Evolutionary conservation across 306 rosid species (phyloP).

Genomic region (Glycine latifolia): DNA sequence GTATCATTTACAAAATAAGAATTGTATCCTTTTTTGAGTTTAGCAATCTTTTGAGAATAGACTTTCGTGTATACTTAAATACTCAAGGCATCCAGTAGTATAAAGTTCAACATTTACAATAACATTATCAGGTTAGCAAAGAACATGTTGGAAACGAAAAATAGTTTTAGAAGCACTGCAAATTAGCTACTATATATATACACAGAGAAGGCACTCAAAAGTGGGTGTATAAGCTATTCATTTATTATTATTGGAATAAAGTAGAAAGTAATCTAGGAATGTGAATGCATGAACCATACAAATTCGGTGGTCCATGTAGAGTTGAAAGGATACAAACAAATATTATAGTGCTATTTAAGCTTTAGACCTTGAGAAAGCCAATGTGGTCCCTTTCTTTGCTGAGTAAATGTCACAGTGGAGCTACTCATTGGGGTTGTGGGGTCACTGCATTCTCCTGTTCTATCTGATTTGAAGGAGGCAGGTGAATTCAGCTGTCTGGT

Average conservation of each 20-base stretch:
- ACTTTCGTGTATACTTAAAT: neutral
- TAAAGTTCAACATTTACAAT: neutral
- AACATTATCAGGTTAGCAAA: slow-evolving; percentile 20
- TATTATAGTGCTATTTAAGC: slow-evolving; percentile 66
- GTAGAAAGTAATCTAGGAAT: slow-evolving; percentile 61
- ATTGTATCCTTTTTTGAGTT: neutral
- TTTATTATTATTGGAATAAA: slow-evolving; percentile 54
- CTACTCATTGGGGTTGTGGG: slow-evolving; percentile 79
- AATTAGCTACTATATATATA: slow-evolving; percentile 37
- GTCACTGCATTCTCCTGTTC: slow-evolving; percentile 73
- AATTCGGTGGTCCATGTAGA: slow-evolving; percentile 56
- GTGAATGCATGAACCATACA: slow-evolving; percentile 57
- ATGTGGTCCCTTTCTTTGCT: slow-evolving; percentile 70
- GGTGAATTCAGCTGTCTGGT: slow-evolving; percentile 55
- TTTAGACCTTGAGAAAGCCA: slow-evolving; percentile 83
- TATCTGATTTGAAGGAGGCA: slow-evolving; percentile 68
- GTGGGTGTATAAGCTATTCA: slow-evolving; percentile 45
- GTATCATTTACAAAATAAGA: slow-evolving; percentile 11
- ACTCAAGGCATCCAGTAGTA: neutral
- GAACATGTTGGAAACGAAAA: slow-evolving; percentile 23
- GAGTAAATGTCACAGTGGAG: slow-evolving; percentile 76
- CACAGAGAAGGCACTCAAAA: slow-evolving; percentile 42
- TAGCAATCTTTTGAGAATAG: neutral
- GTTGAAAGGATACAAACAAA: slow-evolving; percentile 34
- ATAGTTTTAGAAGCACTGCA: slow-evolving; percentile 9